Base-by-base conservation (phyloP, 1,139 yeast genomes). In the Debaryomyces udenii region DNA sequence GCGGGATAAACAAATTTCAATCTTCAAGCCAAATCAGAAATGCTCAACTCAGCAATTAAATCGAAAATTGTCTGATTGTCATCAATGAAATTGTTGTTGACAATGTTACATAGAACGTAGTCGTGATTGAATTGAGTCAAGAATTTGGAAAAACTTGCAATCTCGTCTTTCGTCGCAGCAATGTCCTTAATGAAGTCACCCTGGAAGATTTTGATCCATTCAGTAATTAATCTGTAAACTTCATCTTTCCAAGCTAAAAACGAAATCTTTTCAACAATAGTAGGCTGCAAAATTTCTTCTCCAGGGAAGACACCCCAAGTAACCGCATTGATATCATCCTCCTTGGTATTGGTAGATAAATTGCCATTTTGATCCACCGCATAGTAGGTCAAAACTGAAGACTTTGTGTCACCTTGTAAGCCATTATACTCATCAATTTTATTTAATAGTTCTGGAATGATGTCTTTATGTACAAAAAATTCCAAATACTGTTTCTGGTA, bases 231-330 rank as follows among this genome's bases (percentile, higher is more conserved):
- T 50, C 89, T 74, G 73, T 78, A 93, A 27, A 93, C 94, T 64
- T 93, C 99, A 61, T 91, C 97, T 62, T 89, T 91, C 99, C 99
- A 93, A 7, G 98, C 96, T 53, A 88, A 70, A 66, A 89, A 89
- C 3, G 96, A 86, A 22, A 83, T 80, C 59, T 82, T 83, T 60
- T 89, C 96, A n/a, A 89, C 96, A 57, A 89, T 87, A 1, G 96
- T 89, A 40, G 96, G 96, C 64, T 89, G 96, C 51, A 87, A 74
- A 39, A 89, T 86, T 65, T 89, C 96, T 59, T 86, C 86, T 35
- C 95, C 95, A 14, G 96, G 96, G 76, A 87, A 89, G 31, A 87
- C 88, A 48, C 96, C 98, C 99, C 99, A 93, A 10, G 99, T 93
- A 40, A 90, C 97, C 6, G 98, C 97, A 58, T 89, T 90, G 51